Evolutionary conservation across 129 eudicot species (phyloP), one percentile per base, ranked within the genome.

Genomic region (Arctium minus): DNA sequence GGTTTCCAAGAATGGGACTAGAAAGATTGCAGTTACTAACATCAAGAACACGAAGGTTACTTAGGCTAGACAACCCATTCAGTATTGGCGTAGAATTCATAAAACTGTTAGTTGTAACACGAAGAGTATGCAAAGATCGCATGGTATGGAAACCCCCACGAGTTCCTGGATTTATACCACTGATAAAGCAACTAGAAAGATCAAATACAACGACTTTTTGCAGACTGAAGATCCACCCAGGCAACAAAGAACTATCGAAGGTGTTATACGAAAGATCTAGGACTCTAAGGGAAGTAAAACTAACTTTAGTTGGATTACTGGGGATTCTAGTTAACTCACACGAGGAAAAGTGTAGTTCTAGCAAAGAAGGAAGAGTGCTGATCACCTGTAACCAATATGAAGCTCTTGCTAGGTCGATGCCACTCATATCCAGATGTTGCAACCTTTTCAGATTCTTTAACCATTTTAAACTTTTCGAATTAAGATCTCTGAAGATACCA

Each of bases 301-400:
- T 80, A 35, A 75, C 65, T 27, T 30, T 29, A n/a, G 27, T 5
- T 18, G 44, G 30, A 17, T 74, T 32, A 36, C 70, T 62, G 6
- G 79, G 80, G 35, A 73, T 5, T 35, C 9, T 11, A 27, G 73
- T 9, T 68, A 85, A 80, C n/a, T 46, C 36, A 42, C 88, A 84
- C 12, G 22, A 1, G 10, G 64, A 31, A 15, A 84, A 72, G 82
- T 80, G 75, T n/a, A 87, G 56, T 56, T 84, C 85, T 18, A 33
- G 46, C 35, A 87, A 73, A 65, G 86, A 84, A 77, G 84, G 80
- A 8, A 87, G 87, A 30, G 31, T 46, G 79, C 70, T 81, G 11
- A 81, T 72, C 69, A 65, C 87, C 73, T 76, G 86, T 8, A 76
- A 31, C 88, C 90, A 87, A 13, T 80, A 35, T 5, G 83, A 29